Conservation (phyloP, 2,329 filamentous ascomycete genomes). For the Xylariaceae sp. region DNA sequence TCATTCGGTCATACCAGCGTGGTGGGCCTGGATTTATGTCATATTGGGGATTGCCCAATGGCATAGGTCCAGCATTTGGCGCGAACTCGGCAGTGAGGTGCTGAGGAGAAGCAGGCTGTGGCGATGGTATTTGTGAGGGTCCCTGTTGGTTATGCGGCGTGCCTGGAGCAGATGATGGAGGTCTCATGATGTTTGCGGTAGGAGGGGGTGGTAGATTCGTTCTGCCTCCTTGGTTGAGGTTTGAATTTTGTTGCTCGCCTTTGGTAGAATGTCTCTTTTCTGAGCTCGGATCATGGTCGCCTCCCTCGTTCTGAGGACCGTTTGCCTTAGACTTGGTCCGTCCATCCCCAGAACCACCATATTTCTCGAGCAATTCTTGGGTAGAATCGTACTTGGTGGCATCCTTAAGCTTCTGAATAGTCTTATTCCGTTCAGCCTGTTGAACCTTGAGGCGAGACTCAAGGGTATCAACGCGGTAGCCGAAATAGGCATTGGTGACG, state of each 20-base stretch:
- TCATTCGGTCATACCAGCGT: slow-evolving; percentile 91
- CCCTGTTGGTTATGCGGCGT: slow-evolving; percentile 24
- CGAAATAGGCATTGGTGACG: slow-evolving; percentile 66
- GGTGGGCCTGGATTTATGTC: slow-evolving; percentile 30
- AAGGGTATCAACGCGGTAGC: slow-evolving; percentile 70
- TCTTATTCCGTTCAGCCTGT: slow-evolving; percentile 74
- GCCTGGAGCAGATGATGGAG: slow-evolving; percentile 23
- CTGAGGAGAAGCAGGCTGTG: slow-evolving; percentile 17
- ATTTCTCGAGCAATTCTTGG: slow-evolving; percentile 88
- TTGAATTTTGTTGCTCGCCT: slow-evolving; percentile 3
- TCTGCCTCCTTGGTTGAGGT: slow-evolving; percentile 29
- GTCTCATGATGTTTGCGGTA: slow-evolving; percentile 58
- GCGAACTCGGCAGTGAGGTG: slow-evolving; percentile 22
- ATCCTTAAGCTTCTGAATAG: slow-evolving; percentile 90
- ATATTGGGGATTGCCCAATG: slow-evolving; percentile 30
- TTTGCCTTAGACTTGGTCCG: slow-evolving; percentile 29
- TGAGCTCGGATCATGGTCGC: slow-evolving; percentile 25
- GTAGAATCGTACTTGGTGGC: slow-evolving; percentile 97
- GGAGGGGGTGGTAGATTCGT: slow-evolving; percentile 53
- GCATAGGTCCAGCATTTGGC: slow-evolving; percentile 24
- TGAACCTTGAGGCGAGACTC: slow-evolving; percentile 67
- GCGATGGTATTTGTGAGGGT: slow-evolving; percentile 10
- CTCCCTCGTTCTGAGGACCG: slow-evolving; percentile 14
- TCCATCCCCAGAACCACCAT: slow-evolving; percentile 64
- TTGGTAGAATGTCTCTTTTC: slow-evolving; percentile 5